These are phyloP conservation scores for Gamsiella multidivaricata DNA, from an alignment of 192 early-diverging fungal genomes.

Conservation along the genomic window DNA sequence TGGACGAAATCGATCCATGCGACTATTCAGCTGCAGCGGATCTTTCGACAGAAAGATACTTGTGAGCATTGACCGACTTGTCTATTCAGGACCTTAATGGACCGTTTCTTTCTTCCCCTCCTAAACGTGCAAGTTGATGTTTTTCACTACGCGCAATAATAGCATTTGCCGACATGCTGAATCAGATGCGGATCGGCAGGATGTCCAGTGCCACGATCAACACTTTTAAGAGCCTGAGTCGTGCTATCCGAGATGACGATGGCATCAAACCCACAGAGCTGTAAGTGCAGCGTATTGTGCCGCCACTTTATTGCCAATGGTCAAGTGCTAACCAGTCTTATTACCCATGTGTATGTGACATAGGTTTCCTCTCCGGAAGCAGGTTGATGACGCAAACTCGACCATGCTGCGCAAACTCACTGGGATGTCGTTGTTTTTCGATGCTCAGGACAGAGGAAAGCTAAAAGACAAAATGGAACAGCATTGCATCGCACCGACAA, in stretches of 20 bases:
- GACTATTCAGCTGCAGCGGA: slow-evolving; percentile 73
- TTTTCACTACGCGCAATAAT: too few relatives aligned
- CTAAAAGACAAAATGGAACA: slow-evolving; percentile 51
- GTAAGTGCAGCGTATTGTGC: slow-evolving; percentile 54
- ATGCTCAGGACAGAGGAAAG: slow-evolving; percentile 56
- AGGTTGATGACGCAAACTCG: slow-evolving; percentile 81
- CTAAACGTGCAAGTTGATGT: neutral
- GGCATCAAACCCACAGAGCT: slow-evolving; percentile 75
- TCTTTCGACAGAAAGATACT: slow-evolving; percentile 86
- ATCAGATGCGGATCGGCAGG: slow-evolving; percentile 83
- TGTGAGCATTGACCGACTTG: slow-evolving; percentile 25
- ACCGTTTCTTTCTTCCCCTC: too few relatives aligned
- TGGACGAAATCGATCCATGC: slow-evolving; percentile 65
- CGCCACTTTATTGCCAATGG: neutral
- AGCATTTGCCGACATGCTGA: slow-evolving; percentile 81
- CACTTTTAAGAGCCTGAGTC: slow-evolving; percentile 56
- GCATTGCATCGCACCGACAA: slow-evolving; percentile 69
- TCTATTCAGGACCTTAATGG: too few relatives aligned
- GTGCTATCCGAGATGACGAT: slow-evolving; percentile 49
- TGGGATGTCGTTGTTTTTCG: slow-evolving; percentile 58
- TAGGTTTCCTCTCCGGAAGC: slow-evolving; percentile 29
- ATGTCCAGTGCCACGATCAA: slow-evolving; percentile 64
- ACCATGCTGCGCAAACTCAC: slow-evolving; percentile 63
- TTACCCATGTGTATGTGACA: neutral
- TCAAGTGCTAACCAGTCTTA: neutral